phyloP scores from a whole-genome alignment of 2,329 filamentous ascomycete species.

The Claviceps pusilla region DNA sequence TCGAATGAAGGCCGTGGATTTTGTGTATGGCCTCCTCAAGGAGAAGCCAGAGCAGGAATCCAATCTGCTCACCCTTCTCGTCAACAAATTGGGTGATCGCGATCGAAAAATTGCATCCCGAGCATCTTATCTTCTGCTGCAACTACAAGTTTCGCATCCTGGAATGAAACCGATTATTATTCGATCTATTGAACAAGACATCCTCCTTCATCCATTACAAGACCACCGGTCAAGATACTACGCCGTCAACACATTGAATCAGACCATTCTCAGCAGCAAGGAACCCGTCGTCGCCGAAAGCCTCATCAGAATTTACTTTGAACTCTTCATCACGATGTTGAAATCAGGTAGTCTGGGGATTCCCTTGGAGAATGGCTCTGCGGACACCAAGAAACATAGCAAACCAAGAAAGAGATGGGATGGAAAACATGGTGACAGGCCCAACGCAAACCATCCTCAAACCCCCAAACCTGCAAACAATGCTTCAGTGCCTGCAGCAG shows the following conservation, averaged over 20 bases:
- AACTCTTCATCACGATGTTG: conserved; percentile 67
- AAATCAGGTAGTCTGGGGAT: conserved; percentile 38
- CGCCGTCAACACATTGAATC: conserved; percentile 89
- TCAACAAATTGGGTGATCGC: conserved; percentile 93
- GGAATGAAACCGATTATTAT: conserved; percentile 88
- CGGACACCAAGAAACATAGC: conserved; percentile 8
- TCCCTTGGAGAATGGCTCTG: conserved; percentile 30
- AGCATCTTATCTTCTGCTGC: conserved; percentile 83
- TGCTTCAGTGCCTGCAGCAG: conserved; percentile 46
- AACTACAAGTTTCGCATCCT: conserved; percentile 76
- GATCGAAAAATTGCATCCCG: conserved; percentile 92
- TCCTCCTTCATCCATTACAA: conserved; percentile 76
- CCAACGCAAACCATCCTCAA: neutral
- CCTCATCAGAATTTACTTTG: conserved; percentile 82
- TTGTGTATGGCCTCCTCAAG: conserved; percentile 79
- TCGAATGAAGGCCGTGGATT: conserved; percentile 72
- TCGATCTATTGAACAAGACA: conserved; percentile 69
- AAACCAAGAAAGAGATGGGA: conserved; percentile 14
- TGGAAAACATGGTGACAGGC: conserved; percentile 9
- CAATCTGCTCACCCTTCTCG: conserved; percentile 75
- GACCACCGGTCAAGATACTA: conserved; percentile 86
- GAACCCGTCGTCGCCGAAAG: conserved; percentile 69
- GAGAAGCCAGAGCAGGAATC: conserved; percentile 97
- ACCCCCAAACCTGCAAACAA: conserved; percentile 3
- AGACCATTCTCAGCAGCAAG: conserved; percentile 77